phyloP scores from a whole-genome alignment of 192 early-diverging fungal species.

The Hyaloraphidium curvatum region DNA sequence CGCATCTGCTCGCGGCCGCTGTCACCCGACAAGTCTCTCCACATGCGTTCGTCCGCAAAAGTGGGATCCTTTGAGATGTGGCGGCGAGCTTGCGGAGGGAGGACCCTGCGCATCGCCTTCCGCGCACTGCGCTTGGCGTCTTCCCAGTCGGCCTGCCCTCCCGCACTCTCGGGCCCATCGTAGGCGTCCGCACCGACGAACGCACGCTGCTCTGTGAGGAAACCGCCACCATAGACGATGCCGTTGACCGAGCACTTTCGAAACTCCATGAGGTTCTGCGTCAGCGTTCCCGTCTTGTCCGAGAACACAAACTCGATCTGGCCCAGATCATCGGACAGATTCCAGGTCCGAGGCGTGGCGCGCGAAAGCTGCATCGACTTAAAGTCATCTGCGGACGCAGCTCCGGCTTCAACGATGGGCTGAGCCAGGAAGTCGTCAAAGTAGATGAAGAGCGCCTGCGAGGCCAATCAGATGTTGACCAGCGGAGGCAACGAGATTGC shows the following conservation, averaged over 20 bases:
- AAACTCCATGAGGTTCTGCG: slow-evolving; percentile 39
- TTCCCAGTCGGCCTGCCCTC: not conserved
- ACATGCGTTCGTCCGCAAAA: slow-evolving; percentile 57
- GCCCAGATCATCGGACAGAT: slow-evolving; percentile 82
- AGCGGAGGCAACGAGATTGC: not conserved
- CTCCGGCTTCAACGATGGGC: slow-evolving; percentile 28
- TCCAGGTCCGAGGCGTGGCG: slow-evolving; percentile 39
- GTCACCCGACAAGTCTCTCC: slow-evolving; percentile 44
- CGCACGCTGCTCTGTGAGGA: slow-evolving; percentile 13
- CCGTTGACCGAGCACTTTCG: slow-evolving; percentile 35
- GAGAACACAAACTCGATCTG: slow-evolving; percentile 87
- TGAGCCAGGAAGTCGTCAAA: slow-evolving; percentile 80
- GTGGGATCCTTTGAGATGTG: slow-evolving; percentile 14
- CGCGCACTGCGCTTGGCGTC: slow-evolving; percentile 17
- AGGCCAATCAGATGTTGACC: slow-evolving; percentile 2
- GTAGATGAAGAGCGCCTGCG: slow-evolving; percentile 74
- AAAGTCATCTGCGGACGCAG: slow-evolving; percentile 43
- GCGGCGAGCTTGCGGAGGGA: slow-evolving; percentile 15
- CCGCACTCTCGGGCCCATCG: slow-evolving; percentile 3
- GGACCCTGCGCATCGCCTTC: slow-evolving; percentile 46
- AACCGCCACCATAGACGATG: slow-evolving; percentile 49
- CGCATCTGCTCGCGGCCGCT: slow-evolving; percentile 12
- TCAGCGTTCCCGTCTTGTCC: slow-evolving; percentile 79
- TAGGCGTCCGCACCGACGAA: slow-evolving; percentile 9
- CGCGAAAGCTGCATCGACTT: not conserved